Base-by-base conservation (phyloP, 441 rosid species). In the Gossypium gossypioides region DNA sequence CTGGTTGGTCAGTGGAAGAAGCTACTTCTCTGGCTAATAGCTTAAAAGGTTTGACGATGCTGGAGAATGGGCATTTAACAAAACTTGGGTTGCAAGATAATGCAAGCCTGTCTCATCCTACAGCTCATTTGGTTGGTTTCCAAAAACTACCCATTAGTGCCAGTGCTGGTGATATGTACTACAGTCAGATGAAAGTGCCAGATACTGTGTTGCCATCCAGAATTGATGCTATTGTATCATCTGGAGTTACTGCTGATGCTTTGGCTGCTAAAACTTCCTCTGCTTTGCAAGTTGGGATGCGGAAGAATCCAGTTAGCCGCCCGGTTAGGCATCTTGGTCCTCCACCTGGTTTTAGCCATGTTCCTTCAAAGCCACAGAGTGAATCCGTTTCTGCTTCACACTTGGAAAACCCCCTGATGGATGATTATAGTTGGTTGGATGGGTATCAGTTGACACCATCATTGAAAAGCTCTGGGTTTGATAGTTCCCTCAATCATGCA, bases 401-500 rank as follows among this genome's bases (percentile, higher is more conserved):
- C 68, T 18, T 86, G 71, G 87, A 76, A 55, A 81, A 78, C 82
- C 75, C 78, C 12, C 69, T 81, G 29, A 79, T 48, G 74, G 99
- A 95, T 88, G 96, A 95, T 80, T 95, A 95, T 82, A 89, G 95
- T 81, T 95, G 99, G 99, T 84, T 92, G 87, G 98, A 95, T 86
- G 98, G 97, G 37, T 91, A 95, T 84, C 91, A 89, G 78, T 60
- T 86, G 76, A 81, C 86, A 6, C 74, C 88, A 12, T 83, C 91
- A 69, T 65, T 82, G 10, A 85, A 76, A 63, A 80, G 79, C 78
- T 60, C 73, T 1, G 88, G 80, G 32, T 72, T 86, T 62, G 83
- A 78, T 78, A 77, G 74, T 79, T 78, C 84, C 22, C 15, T 76
- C 73, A 84, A 74, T 73, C 48, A 81, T 68, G 55, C 77, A 58